These are phyloP conservation scores for Ceratocystis smalleyi DNA, from an alignment of 2,329 filamentous ascomycete species.

Conservation along the genomic window DNA sequence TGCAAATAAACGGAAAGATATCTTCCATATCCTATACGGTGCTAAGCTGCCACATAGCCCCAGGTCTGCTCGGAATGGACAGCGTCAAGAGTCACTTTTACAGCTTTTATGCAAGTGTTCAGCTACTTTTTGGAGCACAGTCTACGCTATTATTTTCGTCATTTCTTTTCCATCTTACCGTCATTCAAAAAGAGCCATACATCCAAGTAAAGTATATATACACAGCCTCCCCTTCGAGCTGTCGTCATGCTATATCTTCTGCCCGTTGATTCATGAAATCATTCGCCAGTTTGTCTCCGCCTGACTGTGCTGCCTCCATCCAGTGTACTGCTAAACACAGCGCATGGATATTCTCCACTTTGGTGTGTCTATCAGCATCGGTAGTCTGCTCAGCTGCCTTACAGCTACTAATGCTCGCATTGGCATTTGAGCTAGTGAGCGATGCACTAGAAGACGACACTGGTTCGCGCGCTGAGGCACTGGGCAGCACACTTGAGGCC, in stretches of 20 bases:
- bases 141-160: too few species aligned
- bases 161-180: too few species aligned
- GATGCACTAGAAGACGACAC: not conserved
- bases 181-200: not conserved
- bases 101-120: too few species aligned
- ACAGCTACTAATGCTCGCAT: not conserved
- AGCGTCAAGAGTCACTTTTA: too few species aligned
- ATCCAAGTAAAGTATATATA: not conserved
- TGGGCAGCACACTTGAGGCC: not conserved
- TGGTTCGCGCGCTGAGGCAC: not conserved
- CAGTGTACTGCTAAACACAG: constrained; percentile 95
- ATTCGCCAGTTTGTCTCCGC: constrained; percentile 73
- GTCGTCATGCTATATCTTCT: constrained; percentile 3
- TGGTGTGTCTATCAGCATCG: constrained; percentile 13
- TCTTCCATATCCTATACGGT: too few species aligned
- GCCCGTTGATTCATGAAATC: constrained; percentile 61
- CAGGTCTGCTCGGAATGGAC: too few species aligned
- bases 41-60: too few species aligned
- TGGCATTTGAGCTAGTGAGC: too few species aligned
- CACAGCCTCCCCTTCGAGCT: not conserved
- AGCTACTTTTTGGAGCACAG: too few species aligned
- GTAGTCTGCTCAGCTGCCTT: not conserved
- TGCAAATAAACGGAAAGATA: too few species aligned
- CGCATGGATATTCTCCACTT: constrained; percentile 50
- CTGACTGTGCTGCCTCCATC: constrained; percentile 79